Conservation (phyloP, 192 early-diverging fungal species). For the Coemansia erecta region DNA sequence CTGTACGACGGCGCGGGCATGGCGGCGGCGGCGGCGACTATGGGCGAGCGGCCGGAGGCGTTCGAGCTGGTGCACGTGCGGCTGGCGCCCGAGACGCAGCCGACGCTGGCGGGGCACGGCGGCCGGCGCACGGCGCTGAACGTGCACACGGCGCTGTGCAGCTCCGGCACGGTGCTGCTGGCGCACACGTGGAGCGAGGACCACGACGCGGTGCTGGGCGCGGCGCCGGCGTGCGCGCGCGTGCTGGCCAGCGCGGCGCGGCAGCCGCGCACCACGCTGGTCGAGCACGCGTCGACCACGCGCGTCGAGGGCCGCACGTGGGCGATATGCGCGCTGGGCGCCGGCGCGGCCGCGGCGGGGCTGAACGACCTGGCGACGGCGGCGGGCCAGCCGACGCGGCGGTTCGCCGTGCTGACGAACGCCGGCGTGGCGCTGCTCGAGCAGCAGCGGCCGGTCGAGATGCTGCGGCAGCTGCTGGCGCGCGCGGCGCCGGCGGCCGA, state of each 20-base stretch:
- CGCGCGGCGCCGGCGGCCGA: conserved; percentile 43
- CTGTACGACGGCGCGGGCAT: conserved; percentile 22
- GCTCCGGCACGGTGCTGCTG: conserved; percentile 65
- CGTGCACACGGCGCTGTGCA: conserved; percentile 67
- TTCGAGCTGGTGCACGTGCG: conserved; percentile 71
- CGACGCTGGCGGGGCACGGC: conserved; percentile 14
- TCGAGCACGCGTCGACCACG: conserved; percentile 51
- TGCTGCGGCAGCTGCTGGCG: conserved; percentile 61
- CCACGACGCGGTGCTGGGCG: conserved; percentile 64
- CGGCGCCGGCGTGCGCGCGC: conserved; percentile 64
- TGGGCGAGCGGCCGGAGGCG: conserved; percentile 44
- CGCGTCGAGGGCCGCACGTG: conserved; percentile 79
- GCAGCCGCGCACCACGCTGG: conserved; percentile 40
- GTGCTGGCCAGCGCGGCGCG: conserved; percentile 37
- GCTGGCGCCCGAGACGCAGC: conserved; percentile 58
- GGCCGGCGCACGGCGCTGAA: conserved; percentile 16
- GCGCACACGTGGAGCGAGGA: conserved; percentile 67
- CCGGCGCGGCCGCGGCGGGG: conserved; percentile 20
- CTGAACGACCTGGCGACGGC: conserved; percentile 71
- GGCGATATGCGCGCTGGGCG: conserved; percentile 67
- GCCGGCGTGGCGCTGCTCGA: conserved; percentile 64
- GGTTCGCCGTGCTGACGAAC: conserved; percentile 75
- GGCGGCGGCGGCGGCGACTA: conserved; percentile 1
- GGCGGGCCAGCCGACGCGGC: conserved; percentile 55
- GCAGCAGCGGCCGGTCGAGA: conserved; percentile 79